These are phyloP conservation scores for Phytopythium mirpurense DNA, from an alignment of 352 stramenopile species.

Conservation along the genomic window DNA sequence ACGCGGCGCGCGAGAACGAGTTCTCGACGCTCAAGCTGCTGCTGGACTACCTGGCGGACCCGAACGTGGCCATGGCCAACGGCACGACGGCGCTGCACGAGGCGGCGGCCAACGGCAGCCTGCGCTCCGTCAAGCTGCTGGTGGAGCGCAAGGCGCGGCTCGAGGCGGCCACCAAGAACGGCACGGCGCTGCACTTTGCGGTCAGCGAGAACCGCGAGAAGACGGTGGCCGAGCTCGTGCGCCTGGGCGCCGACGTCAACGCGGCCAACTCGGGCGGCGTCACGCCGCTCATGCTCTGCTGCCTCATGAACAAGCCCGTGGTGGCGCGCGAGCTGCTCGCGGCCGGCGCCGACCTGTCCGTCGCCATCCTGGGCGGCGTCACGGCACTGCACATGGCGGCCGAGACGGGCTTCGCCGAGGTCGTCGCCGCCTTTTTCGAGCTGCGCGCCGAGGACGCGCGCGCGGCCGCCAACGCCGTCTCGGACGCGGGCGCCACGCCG, in stretches of 20 bases:
- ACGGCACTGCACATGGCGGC: conserved; percentile 74
- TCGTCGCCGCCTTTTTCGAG: conserved; percentile 53
- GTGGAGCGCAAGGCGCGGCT: conserved; percentile 49
- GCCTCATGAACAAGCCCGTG: conserved; percentile 72
- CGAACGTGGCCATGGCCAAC: conserved; percentile 49
- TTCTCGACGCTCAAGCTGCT: conserved; percentile 62
- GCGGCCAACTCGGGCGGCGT: conserved; percentile 62
- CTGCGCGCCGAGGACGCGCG: conserved; percentile 39
- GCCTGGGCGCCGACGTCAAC: conserved; percentile 57
- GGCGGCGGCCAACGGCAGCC: conserved; percentile 59
- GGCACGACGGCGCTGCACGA: conserved; percentile 66
- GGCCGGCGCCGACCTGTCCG: conserved; percentile 35
- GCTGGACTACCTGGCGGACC: conserved; percentile 47
- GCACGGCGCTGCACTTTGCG: conserved; percentile 73
- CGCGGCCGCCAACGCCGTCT: conserved; percentile 45
- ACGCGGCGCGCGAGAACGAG: conserved; percentile 75
- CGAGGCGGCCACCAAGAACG: conserved; percentile 59
- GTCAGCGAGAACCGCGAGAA: conserved; percentile 81
- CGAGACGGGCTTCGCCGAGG: conserved; percentile 60
- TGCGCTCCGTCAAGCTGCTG: conserved; percentile 51
- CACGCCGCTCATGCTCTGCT: conserved; percentile 68
- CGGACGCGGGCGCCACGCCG: conserved; percentile 56
- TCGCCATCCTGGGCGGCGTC: conserved; percentile 56
- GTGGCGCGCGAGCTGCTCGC: conserved; percentile 54
- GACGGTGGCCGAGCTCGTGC: conserved; percentile 57